Base-by-base conservation (phyloP, 208 protist species). In the Wallacemonas sp. region DNA sequence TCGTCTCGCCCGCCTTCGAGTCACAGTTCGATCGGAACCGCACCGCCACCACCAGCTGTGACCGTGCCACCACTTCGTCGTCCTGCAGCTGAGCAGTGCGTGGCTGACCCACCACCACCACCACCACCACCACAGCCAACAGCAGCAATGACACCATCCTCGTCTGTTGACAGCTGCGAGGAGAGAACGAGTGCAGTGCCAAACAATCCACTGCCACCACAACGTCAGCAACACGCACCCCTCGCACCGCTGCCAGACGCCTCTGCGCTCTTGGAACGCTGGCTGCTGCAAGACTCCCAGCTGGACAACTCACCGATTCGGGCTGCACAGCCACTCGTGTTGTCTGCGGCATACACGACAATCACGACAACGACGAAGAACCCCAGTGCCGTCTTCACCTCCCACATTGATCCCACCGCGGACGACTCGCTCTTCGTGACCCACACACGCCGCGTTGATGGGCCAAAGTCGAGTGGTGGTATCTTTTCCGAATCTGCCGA, bases 401-500 rank as follows among this genome's bases (percentile, higher is more conserved):
- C n/a, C n/a, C n/a, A n/a, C n/a, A 41, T 19, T 24, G 68, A 55
- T 27, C 33, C 24, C 38, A n/a, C 29, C 11, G 39, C 17, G 8
- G 46, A 65, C 16, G 70, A 70, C 30, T 54, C 47, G 63, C 8
- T 54, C 1, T 54, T 54, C 14, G 49, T 56, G 16, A n/a, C n/a
- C n/a, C n/a, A n/a, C n/a, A n/a, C n/a, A n/a, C n/a, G n/a, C n/a
- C n/a, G n/a, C n/a, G n/a, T n/a, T n/a, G n/a, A n/a, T n/a, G n/a
- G n/a, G n/a, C n/a, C n/a, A n/a, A n/a, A n/a, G n/a, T n/a, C n/a
- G n/a, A n/a, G n/a, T n/a, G n/a, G n/a, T 47, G 30, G 33, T 34
- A 24, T 58, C 9, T 58, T 58, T 27, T 58, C 52, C 14, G 9
- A 5, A 11, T 27, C 30, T 5, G 52, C 52, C 2, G 52, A 58